These are phyloP conservation scores for Termitomyces sp. DNA, from an alignment of 768 basidiomycete species.

Conservation along the genomic window DNA sequence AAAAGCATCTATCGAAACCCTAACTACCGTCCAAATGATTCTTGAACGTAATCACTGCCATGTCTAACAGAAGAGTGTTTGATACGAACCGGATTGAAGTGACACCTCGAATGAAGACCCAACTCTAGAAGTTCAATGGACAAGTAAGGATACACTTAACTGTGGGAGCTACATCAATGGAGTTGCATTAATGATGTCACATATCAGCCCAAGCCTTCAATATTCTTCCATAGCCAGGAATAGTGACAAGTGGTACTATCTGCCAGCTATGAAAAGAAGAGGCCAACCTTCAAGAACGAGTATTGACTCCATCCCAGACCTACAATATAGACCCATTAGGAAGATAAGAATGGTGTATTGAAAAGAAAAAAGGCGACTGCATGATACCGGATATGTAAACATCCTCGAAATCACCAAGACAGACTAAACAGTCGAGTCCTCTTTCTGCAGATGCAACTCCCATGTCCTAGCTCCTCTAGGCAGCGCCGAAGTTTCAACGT, in stretches of 20 bases:
- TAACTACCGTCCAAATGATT: not conserved
- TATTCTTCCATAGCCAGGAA: too few relatives aligned
- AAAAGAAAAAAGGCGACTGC: not conserved
- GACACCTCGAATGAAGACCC: not conserved
- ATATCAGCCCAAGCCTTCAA: not conserved
- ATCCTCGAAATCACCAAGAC: too few relatives aligned
- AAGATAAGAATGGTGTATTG: not conserved
- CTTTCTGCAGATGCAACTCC: conserved; percentile 1
- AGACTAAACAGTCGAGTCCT: not conserved
- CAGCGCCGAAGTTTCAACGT: conserved; percentile 5
- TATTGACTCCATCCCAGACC: not conserved
- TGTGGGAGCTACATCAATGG: too few relatives aligned
- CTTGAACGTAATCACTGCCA: not conserved
- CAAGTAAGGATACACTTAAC: not conserved
- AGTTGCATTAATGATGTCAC: not conserved
- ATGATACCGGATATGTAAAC: too few relatives aligned
- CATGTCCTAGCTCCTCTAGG: not conserved
- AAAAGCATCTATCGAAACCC: not conserved
- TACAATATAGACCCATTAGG: not conserved
- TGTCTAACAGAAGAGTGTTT: not conserved
- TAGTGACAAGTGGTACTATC: not conserved
- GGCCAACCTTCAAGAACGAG: not conserved
- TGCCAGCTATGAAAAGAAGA: not conserved
- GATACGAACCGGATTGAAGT: not conserved
- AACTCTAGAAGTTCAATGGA: not conserved